These are phyloP conservation scores for Zoysia matrella DNA, from an alignment of 202 grass and related monocot species.

Conservation along the genomic window DNA sequence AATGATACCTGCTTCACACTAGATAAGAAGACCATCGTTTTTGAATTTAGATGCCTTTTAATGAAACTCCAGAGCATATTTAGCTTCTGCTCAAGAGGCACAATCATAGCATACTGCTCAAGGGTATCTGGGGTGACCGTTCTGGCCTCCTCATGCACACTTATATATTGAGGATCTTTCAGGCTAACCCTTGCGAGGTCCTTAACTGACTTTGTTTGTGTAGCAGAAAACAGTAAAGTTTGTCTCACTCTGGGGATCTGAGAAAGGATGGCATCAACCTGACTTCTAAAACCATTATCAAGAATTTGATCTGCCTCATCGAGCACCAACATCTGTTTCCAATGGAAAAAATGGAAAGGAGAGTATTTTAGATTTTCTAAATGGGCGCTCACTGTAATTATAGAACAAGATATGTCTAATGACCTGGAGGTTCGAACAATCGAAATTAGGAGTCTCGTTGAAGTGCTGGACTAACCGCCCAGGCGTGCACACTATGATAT, in stretches of 20 bases:
- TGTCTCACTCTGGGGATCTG: slow-evolving; percentile 77
- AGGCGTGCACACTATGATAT: slow-evolving; percentile 88
- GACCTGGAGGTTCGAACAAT: slow-evolving; percentile 90
- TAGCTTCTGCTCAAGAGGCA: slow-evolving; percentile 90
- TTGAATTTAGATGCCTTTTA: slow-evolving; percentile 76
- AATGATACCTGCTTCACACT: slow-evolving; percentile 85
- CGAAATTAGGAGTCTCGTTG: slow-evolving; percentile 74
- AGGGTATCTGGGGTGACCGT: slow-evolving; percentile 80
- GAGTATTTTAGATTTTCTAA: slow-evolving; percentile 27
- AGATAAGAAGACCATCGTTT: slow-evolving; percentile 85
- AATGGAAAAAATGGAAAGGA: slow-evolving; percentile 13
- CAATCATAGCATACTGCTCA: slow-evolving; percentile 75
- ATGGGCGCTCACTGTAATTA: not conserved
- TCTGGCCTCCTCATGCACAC: slow-evolving; percentile 77
- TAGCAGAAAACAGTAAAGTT: slow-evolving; percentile 93
- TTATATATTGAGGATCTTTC: slow-evolving; percentile 85
- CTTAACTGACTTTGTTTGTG: slow-evolving; percentile 91
- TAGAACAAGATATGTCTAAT: slow-evolving; percentile 36
- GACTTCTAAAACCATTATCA: slow-evolving; percentile 60
- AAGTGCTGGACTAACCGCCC: slow-evolving; percentile 93
- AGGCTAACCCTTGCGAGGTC: slow-evolving; percentile 93
- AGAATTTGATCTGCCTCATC: slow-evolving; percentile 98
- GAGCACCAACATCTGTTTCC: slow-evolving; percentile 84
- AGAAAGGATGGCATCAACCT: slow-evolving; percentile 79
- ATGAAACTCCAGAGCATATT: slow-evolving; percentile 96